Base-by-base conservation (phyloP, 345 rosid genomes). In the Populus nigra region DNA sequence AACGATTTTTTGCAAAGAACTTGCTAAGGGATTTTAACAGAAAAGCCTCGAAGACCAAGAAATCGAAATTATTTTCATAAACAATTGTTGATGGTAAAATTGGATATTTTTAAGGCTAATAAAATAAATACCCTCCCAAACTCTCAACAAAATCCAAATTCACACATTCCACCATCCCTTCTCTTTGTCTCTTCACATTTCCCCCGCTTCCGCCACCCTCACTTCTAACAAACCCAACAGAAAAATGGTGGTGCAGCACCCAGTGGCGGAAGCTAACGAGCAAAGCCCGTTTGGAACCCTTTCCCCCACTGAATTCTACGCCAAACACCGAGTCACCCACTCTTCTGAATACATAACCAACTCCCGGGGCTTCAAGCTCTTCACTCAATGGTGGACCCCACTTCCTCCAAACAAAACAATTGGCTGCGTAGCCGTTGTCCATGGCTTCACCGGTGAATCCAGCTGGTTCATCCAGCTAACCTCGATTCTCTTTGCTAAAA, bases 401-500 rank as follows among this genome's bases (percentile, higher is more conserved):
- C 89, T 85, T 18, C 89, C 94, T 62, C 85, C 90, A 41, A 68
- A 85, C 53, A 81, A 83, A 13, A 59, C 78, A 47, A 47, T 82
- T 10, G 99, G 94, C 50, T 81, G 87, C 74, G 69, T 96, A 29
- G 94, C 97, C 77, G 88, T 93, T 55, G 94, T 96, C 78, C 99
- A 96, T 73, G 99, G 99, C 76, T 96, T 79, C 90, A 92, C 98
- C 53, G 94, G 95, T 25, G 99, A 93, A 84, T 83, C 97, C 67
- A 88, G 91, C 87, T 93, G 99, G 97, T 65, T 89, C 62, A 15
- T 92, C 36, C 94, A 89, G 73, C 88, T 89, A 35, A 92, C 98
- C 16, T 78, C 99, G 22, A 76, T 93, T 20, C 87, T 91, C 82
- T 92, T 96, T 66, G 97, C 99, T 45, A 71, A 90, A 73, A 86